Evolutionary conservation across 257 asterid species (phyloP).

Genomic region (Solanum habrochaites): DNA sequence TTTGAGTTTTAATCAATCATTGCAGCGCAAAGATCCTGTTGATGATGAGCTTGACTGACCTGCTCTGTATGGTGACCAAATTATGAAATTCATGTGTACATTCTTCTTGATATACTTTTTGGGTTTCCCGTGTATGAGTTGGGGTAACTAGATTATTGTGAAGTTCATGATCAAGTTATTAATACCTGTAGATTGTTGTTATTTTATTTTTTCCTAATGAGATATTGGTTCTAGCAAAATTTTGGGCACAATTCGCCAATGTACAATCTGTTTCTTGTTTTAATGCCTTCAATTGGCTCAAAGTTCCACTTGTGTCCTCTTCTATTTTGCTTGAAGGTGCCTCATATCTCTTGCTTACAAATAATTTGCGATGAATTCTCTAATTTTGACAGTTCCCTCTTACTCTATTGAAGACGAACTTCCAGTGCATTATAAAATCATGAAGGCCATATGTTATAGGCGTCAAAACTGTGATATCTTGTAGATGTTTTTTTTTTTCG

Average conservation of each 20-base stretch:
- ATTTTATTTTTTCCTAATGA: not conserved
- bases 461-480: not conserved
- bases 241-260: not conserved
- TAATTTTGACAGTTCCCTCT: not conserved
- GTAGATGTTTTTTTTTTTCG: not conserved
- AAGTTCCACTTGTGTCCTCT: not conserved
- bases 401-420: not conserved
- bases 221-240: not conserved
- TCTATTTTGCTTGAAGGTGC: not conserved
- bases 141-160: not conserved
- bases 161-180: not conserved
- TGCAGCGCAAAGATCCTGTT: conserved; percentile 2
- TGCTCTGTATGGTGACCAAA: not conserved
- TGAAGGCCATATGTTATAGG: not conserved
- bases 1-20: not conserved
- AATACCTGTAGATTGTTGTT: not conserved
- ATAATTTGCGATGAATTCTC: not conserved
- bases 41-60: not conserved
- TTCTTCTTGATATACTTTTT: not conserved
- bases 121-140: not conserved
- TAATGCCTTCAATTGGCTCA: not conserved
- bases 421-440: not conserved
- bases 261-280: not conserved
- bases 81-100: not conserved
- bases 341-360: not conserved